Base-by-base conservation (phyloP, 176 grass and related monocot genomes). In the Avena eriantha region DNA sequence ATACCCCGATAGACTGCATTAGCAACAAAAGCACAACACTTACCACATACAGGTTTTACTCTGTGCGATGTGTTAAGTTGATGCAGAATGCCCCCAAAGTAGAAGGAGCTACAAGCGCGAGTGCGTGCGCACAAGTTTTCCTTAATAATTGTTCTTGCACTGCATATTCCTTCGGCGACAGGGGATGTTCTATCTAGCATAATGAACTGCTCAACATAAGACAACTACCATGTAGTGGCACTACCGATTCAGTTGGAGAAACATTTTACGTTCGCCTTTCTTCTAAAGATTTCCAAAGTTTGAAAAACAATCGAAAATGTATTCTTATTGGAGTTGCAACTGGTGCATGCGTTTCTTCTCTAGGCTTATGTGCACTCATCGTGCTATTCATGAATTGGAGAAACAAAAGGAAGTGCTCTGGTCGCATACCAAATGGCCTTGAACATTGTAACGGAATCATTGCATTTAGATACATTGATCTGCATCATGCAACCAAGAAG, bases 191-290 rank as follows among this genome's bases (percentile, higher is more conserved):
- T 18, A 47, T 88, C 35, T 93, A 79, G 92, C 82, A 88, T 73
- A 72, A 79, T 73, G 82, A 88, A 73, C 76, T 93, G 63, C 63
- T 88, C n/a, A 93, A 88, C 31, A 49, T 93, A 56, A 75, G 85
- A 69, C 43, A 79, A 7, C 15, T 23, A 5, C 19, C 10, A 29
- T 29, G 29, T 29, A 29, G 29, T 29, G 29, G 29, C 29, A 29
- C 29, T 29, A 26, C 48, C 7, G 24, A 10, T 41, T 22, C 65
- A 41, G n/a, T 13, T 19, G 88, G 43, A 69, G 88, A 77, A 69
- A 80, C 39, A 39, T 15, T 93, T 33, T 69, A 89, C 26, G 57
- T 91, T 41, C 89, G 86, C 0, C 53, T 94, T 35, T 70, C 89
- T 26, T 78, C 86, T 10, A 80, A 84, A 34, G 92, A 94, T 23